Evolutionary conservation across 2,329 filamentous ascomycete genomes (phyloP), one percentile per base, ranked within the genome.

Genomic region (Endocalyx cinctus): DNA sequence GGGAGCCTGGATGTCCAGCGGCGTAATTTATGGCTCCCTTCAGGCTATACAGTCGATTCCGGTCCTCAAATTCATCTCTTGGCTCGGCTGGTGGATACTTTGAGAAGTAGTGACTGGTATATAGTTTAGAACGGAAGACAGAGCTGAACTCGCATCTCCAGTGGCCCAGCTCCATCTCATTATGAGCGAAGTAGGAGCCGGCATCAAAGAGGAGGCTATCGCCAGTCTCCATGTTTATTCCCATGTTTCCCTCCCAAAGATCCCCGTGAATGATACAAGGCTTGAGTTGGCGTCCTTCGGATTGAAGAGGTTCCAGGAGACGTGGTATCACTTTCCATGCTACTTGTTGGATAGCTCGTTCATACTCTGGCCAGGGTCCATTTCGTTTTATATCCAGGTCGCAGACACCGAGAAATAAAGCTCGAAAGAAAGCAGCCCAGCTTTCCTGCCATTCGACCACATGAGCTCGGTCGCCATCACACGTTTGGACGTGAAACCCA

Each of bases 1-100:
- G 6, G 23, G 13, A 34, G 4, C 28, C 31, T 5, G 35, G 35
- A 29, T 44, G 43, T 1, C 41, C 41, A 2, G 35, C 43, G 5
- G 41, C 29, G 19, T 40, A 34, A 26, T 42, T 42, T 18, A 45
- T 25, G 14, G 20, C 20, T 11, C 15, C 22, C 27, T 46, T 35
- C 3, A 42, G 13, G 5, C 27, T 32, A 36, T 41, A 17, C 10
- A 33, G 31, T 17, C 31, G 17, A 27, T 33, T 27, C 14, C 31
- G 14, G 15, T 27, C 31, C 11, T 33, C 31, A 19, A 19, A 26
- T 20, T 33, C 31, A 6, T 4, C n/a, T 11, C 14, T 16, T 13
- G 31, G 31, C 17, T 33, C 13, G 11, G 22, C 23, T 5, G 20
- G 22, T 10, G 6, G 31, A 18, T 33, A 33, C 3, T 33, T 27